These are phyloP conservation scores for Dryadomyces sulphureus DNA, from an alignment of 2,329 filamentous ascomycete genomes.

Conservation along the genomic window DNA sequence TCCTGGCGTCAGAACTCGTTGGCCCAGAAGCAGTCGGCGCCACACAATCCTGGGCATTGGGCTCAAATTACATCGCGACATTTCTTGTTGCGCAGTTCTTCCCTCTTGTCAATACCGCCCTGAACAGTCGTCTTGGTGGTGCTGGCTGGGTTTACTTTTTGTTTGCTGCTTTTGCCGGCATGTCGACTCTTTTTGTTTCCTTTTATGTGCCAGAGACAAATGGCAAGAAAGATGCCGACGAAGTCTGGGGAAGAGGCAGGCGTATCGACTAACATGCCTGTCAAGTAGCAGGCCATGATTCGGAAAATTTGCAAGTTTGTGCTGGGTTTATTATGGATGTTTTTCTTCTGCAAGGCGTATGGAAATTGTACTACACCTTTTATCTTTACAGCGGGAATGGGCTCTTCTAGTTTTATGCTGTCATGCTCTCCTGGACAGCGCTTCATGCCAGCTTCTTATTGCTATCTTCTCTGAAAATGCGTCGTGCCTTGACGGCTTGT, in stretches of 20 bases:
- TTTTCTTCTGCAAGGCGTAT: neutral
- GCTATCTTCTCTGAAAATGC: slow-evolving; percentile 18
- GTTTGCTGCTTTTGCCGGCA: slow-evolving; percentile 61
- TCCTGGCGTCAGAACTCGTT: slow-evolving; percentile 82
- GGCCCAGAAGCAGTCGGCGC: slow-evolving; percentile 82
- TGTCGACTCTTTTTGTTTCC: slow-evolving; percentile 58
- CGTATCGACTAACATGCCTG: slow-evolving; percentile 28
- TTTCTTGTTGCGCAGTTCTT: slow-evolving; percentile 94
- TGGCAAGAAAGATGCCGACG: slow-evolving; percentile 68
- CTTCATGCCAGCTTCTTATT: neutral
- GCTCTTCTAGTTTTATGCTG: neutral
- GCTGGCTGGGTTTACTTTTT: slow-evolving; percentile 80
- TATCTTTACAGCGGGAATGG: neutral
- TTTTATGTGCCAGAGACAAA: slow-evolving; percentile 75
- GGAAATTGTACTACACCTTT: neutral
- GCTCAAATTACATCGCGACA: slow-evolving; percentile 77
- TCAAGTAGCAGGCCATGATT: neutral
- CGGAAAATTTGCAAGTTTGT: neutral
- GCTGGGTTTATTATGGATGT: neutral
- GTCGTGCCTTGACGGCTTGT: slow-evolving; percentile 30
- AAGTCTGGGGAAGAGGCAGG: slow-evolving; percentile 70
- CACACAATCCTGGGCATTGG: slow-evolving; percentile 76
- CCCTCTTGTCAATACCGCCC: slow-evolving; percentile 62
- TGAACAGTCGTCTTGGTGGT: slow-evolving; percentile 50
- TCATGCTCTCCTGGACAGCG: no score